phyloP scores from a whole-genome alignment of 805 yeast genomes.

The Starmerella floris region DNA sequence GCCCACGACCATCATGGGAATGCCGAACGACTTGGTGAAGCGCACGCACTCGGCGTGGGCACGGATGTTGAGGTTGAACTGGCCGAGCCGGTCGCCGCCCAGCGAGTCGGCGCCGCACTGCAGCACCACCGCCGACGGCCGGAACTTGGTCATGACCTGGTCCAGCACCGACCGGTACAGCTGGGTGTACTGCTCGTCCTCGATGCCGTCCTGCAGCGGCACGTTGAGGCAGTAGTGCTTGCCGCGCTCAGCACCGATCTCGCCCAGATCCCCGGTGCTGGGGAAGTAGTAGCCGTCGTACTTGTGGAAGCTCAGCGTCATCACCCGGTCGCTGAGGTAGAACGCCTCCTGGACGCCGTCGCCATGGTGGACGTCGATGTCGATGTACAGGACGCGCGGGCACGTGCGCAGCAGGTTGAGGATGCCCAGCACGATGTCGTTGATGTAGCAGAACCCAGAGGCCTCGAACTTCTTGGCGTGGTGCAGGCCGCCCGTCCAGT shows the following conservation, averaged over 20 bases:
- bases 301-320: conserved; percentile 83
- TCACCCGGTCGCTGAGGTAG: conserved; percentile 79
- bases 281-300: conserved; percentile 85
- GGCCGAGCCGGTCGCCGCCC: conserved; percentile 89
- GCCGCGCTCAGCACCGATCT: conserved; percentile 73
- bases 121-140: conserved; percentile 90
- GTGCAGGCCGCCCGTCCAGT: conserved; percentile 88
- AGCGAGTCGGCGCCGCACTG: conserved; percentile 98
- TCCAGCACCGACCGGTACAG: conserved; percentile 68
- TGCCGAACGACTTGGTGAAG: conserved; percentile 68
- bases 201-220: conserved; percentile 85
- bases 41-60: conserved; percentile 96
- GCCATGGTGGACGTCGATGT: conserved; percentile 86
- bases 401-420: conserved; percentile 66
- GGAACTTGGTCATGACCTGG: conserved; percentile 74
- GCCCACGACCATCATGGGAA: conserved; percentile 88
- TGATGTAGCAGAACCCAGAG: conserved; percentile 80
- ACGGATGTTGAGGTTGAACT: conserved; percentile 81
- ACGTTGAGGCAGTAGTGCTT: conserved; percentile 74
- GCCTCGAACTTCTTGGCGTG: conserved; percentile 88
- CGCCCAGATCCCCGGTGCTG: conserved; percentile 79
- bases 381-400: conserved; percentile 76
- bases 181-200: conserved; percentile 58
- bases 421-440: conserved; percentile 79
- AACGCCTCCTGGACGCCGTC: conserved; percentile 94